A percentile compares a stretch with the other conserved stretches of the same genome.
phyloP scores from a whole-genome alignment of 176 grass and related monocot species.

The Oryza punctata region DNA sequence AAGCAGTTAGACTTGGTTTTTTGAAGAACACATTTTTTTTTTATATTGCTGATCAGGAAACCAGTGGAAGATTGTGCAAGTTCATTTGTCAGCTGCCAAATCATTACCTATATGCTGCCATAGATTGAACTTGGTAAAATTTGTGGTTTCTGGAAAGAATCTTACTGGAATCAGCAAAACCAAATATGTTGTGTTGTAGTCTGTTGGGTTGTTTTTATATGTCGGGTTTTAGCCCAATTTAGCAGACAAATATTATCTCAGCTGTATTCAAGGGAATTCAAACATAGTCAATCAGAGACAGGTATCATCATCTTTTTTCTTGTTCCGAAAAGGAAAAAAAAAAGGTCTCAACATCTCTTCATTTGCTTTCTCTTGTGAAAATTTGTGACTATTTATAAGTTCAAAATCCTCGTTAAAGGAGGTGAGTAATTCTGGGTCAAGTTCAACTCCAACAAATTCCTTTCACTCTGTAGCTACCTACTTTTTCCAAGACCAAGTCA shows the following conservation, averaged over 20 bases:
- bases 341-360: no score
- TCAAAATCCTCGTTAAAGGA: neutral
- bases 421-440: neutral
- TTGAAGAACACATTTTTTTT: neutral
- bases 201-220: neutral
- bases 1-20: neutral
- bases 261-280: neutral
- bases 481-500: neutral
- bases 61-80: neutral
- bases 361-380: neutral
- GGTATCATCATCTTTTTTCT: neutral
- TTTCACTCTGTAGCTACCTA: neutral
- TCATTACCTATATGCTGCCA: neutral
- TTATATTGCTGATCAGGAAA: neutral
- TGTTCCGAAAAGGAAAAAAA: no score
- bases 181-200: neutral
- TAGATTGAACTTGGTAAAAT: neutral
- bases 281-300: neutral
- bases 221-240: neutral
- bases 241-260: neutral
- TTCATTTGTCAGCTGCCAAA: neutral
- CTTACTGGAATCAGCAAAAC: neutral
- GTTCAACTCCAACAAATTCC: neutral
- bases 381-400: neutral
- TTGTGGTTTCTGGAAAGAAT: neutral